phyloP scores from a whole-genome alignment of 768 basidiomycete genomes.

The Tricholoma flavovirens region DNA sequence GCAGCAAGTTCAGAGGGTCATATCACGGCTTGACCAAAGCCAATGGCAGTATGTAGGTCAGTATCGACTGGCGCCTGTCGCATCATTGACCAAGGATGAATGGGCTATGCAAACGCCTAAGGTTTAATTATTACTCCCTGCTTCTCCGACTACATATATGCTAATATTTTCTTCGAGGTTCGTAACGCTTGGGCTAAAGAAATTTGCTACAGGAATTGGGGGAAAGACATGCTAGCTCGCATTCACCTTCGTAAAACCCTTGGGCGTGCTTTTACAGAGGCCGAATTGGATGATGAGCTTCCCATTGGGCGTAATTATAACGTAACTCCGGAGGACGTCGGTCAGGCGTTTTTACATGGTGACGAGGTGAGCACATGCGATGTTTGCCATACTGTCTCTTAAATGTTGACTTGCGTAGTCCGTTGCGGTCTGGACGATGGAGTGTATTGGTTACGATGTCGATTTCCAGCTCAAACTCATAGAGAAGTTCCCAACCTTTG shows the following conservation, averaged over 20 bases:
- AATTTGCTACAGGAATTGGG: slow-evolving; percentile 25
- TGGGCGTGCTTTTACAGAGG: slow-evolving; percentile 18
- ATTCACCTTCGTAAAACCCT: slow-evolving; percentile 22
- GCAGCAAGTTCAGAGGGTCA: slow-evolving; percentile 24
- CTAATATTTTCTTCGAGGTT: slow-evolving; percentile 5
- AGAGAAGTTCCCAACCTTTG: slow-evolving; percentile 16
- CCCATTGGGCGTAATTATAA: slow-evolving; percentile 1
- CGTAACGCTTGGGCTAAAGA: slow-evolving; percentile 23
- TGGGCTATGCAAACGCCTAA: slow-evolving; percentile 14
- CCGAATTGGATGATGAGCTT: slow-evolving; percentile 16
- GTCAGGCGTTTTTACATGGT: slow-evolving; percentile 21
- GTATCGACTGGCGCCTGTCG: slow-evolving; percentile 25
- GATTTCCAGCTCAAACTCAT: slow-evolving; percentile 29
- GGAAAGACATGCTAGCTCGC: slow-evolving; percentile 17
- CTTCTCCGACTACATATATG: background rate
- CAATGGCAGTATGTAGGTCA: slow-evolving; percentile 33
- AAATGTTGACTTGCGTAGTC: slow-evolving; percentile 15
- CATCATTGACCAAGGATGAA: slow-evolving; percentile 30
- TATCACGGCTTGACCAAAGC: slow-evolving; percentile 26
- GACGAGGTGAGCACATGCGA: slow-evolving; percentile 22
- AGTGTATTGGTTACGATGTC: slow-evolving; percentile 35
- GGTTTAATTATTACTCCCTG: background rate
- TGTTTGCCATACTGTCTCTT: background rate
- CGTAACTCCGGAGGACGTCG: slow-evolving; percentile 22
- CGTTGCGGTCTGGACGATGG: slow-evolving; percentile 33